Evolutionary conservation across 352 stramenopile species (phyloP), one percentile per base, ranked within the genome.

Genomic region (Globisporangium ultimum): DNA sequence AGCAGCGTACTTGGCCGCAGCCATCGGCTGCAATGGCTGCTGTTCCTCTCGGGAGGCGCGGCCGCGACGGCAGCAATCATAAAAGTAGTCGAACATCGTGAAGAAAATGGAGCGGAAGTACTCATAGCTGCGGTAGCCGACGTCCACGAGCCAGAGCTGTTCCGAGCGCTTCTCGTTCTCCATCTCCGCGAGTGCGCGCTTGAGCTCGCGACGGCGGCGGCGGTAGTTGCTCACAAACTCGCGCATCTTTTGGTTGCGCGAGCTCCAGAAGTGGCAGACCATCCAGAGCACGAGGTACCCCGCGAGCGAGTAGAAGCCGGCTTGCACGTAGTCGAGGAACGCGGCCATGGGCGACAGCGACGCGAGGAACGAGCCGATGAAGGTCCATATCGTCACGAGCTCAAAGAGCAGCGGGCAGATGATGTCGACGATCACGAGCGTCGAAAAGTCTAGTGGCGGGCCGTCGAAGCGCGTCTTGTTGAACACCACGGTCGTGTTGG

Each of bases 141-240:
- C 84, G 54, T 87, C 87, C 2, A 93, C 70, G 49, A 95, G 71
- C 84, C 84, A 93, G 61, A 95, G 69, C 54, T 91, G 79, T 66
- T 95, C 85, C 9, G 84, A 76, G 10, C 84, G 82, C 64, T 90
- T 90, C 51, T 95, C 82, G 48, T 82, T 85, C 59, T 93, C 80
- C 67, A 91, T 91, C 7, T 80, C 68, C 40, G 78, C 56, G 49
- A 95, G 63, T 47, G 80, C 67, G 48, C 82, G 80, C 56, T 91
- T 80, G 61, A 93, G 76, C 28, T 88, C 83, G 46, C 86, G 86
- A 32, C 84, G 80, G 14, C 80, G 75, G 21, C 86, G 82, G 34
- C 85, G 76, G 56, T 95, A 95, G 60, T 92, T 93, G 65, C 80
- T 91, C 38, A 95, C 86, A 60, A 93, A 91, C 68, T 93, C 80